Base-by-base conservation (phyloP, 2,329 filamentous ascomycete species). In the Stylonectria norvegica region DNA sequence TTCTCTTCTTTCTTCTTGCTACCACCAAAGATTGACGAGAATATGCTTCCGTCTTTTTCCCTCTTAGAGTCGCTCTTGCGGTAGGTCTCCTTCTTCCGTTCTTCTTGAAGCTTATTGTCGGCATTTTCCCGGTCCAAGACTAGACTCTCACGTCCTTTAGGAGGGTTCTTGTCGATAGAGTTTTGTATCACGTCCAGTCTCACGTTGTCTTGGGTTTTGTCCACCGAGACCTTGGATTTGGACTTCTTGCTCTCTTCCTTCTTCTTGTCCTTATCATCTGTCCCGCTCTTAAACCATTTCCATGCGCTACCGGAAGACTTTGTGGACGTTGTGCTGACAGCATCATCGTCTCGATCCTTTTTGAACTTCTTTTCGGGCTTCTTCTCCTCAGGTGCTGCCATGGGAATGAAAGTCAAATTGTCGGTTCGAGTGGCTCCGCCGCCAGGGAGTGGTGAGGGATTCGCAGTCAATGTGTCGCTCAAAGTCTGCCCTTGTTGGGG, bases 11-110 rank as follows among this genome's bases (percentile, higher is more conserved):
- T 95, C 71, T 91, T 95, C 70, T 94, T 94, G 45, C 85, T 79
- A 29, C 89, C 86, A 12, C 89, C 88, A 58, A 98, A 97, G 40
- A 98, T 82, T 1, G 89, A 93, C 0, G 89, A 91, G 53, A 98
- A 90, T n/a, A 97, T 75, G 48, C 91, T 89, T 6, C 89, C 83
- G 46, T 95, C 89, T 59, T 94, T 95, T 52, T 96, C 90, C 62
- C 90, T 95, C 67, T 91, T 95, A 15, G 82, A 75, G 20, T 85
- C 85, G 4, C 81, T 77, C 60, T 89, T 93, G 31, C 88, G 81
- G 48, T 70, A 76, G 53, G 79, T 83, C 50, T 89, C 85, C 61
- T 93, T 94, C 65, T 85, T 91, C 31, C 86, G 78, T 56, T 95
- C 89, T 50, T 89, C 85, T 42, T 89, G 81, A 6, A 93, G 67